These are phyloP conservation scores for Botrytis galanthina DNA, from an alignment of 2,329 filamentous ascomycete genomes.

Conservation along the genomic window DNA sequence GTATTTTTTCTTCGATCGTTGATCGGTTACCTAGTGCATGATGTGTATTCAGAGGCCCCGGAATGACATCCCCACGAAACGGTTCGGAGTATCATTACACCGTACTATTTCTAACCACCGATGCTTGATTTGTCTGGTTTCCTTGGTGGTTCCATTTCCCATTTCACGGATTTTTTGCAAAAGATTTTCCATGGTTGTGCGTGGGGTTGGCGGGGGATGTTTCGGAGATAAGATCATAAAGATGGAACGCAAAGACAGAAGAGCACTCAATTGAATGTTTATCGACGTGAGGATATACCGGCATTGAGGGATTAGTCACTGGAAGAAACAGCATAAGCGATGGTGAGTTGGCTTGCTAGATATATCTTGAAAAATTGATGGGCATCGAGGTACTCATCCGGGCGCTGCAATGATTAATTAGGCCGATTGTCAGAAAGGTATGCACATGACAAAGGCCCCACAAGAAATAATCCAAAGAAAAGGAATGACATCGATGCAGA, in stretches of 20 bases:
- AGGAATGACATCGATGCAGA: not conserved
- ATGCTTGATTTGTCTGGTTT: not conserved
- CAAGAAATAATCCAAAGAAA: not conserved
- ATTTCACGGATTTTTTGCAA: not conserved
- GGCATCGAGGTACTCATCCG: not conserved
- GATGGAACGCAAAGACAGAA: not conserved
- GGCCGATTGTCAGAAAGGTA: not conserved
- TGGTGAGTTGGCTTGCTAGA: too few species aligned
- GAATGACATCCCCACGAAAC: not conserved
- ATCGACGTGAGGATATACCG: not conserved
- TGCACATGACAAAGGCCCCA: not conserved
- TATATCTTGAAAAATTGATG: not conserved
- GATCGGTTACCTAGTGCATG: too few species aligned
- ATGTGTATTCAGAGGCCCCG: not conserved
- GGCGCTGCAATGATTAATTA: not conserved
- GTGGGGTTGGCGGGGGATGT: not conserved
- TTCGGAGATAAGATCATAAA: not conserved
- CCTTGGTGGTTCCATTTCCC: not conserved
- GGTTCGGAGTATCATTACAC: too few species aligned
- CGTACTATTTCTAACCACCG: not conserved
- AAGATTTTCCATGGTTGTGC: constrained; percentile 3
- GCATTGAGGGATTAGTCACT: not conserved
- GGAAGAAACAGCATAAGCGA: not conserved
- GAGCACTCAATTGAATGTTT: not conserved
- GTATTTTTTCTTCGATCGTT: not conserved